Evolutionary conservation across 129 eudicot species (phyloP), one percentile per base, ranked within the genome.

Genomic region (Escallonia herrerae): DNA sequence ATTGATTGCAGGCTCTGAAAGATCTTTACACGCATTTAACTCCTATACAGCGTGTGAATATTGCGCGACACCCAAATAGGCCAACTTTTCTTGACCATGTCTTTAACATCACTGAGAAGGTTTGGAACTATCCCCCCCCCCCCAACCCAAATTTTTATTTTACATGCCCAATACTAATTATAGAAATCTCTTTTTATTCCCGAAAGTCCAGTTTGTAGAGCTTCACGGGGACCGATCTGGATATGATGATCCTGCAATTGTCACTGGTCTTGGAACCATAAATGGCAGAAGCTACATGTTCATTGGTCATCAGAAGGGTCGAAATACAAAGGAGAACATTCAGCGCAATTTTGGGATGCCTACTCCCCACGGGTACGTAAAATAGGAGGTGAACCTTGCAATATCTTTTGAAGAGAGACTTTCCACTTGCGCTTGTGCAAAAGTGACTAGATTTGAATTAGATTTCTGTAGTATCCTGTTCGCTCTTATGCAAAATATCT

Each of bases 81-180:
- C 98, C 98, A 53, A 91, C 98, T 48, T 85, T 77, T 80, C 98
- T 91, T 87, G 97, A 91, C 66, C 97, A 91, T 69, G 76, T 91
- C 72, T 87, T 82, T 75, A 91, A 71, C 72, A 91, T 91, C 39
- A 91, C 97, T 8, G 98, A 91, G 45, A 87, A 76, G 95, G 98
- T 91, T 3, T 57, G 53, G 48, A 40, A 52, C 68, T 61, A 3
- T 53, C 33, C 5, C 15, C 2, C 4, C 14, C 58, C 14, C 58
- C 14, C 58, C n/a, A n/a, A n/a, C n/a, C n/a, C n/a, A n/a, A n/a
- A n/a, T 53, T 33, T 53, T 33, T 53, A 15, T 53, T n/a, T 11
- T n/a, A 6, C n/a, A 6, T n/a, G 8, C n/a, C n/a, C 45, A 38
- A 33, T 71, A 10, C 9, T 14, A 43, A 2, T 71, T 47, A 49